Percentiles rank a stretch among this genome's conserved stretches.
These are phyloP conservation scores for Russula foetens DNA, from an alignment of 768 basidiomycete species.

Conservation along the genomic window DNA sequence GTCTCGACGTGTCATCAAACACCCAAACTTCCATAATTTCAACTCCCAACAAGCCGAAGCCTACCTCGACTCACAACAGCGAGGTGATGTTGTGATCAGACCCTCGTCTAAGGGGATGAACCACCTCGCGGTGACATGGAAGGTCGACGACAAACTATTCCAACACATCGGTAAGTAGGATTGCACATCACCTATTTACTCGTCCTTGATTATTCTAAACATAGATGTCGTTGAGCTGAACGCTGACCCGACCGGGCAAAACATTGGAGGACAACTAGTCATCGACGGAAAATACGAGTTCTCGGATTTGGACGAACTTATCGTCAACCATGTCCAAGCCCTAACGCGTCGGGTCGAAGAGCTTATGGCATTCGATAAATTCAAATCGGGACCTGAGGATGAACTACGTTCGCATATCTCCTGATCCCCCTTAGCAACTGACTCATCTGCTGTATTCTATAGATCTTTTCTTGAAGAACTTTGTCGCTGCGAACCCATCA, in stretches of 20 bases:
- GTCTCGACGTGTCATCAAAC: conserved; percentile 84
- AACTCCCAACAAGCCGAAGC: conserved; percentile 85
- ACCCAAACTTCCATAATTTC: conserved; percentile 97
- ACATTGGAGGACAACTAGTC: conserved; percentile 52
- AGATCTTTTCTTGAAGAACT: conserved; percentile 87
- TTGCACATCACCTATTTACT: background rate
- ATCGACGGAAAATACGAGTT: conserved; percentile 77
- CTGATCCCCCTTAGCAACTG: background rate
- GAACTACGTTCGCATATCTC: conserved; percentile 69
- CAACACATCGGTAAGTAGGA: conserved; percentile 81
- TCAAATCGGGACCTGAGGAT: conserved; percentile 79
- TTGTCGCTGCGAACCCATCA: conserved; percentile 86
- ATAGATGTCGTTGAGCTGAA: conserved; percentile 62
- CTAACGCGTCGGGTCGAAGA: conserved; percentile 92
- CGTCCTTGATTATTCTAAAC: background rate
- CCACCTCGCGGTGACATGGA: conserved; percentile 98
- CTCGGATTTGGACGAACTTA: conserved; percentile 91
- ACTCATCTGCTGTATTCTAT: conserved; percentile 1
- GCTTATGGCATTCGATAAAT: conserved; percentile 92
- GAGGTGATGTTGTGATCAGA: conserved; percentile 93
- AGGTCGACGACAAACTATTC: conserved; percentile 91
- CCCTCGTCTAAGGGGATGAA: conserved; percentile 91
- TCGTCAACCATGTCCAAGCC: conserved; percentile 93
- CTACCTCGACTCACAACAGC: conserved; percentile 81
- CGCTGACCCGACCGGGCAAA: conserved; percentile 62